A percentile compares a stretch with the other conserved stretches of the same genome.
Evolutionary conservation across 495 filamentous ascomycete genomes (phyloP).

Genomic region (Pseudotulostoma volvatum): DNA sequence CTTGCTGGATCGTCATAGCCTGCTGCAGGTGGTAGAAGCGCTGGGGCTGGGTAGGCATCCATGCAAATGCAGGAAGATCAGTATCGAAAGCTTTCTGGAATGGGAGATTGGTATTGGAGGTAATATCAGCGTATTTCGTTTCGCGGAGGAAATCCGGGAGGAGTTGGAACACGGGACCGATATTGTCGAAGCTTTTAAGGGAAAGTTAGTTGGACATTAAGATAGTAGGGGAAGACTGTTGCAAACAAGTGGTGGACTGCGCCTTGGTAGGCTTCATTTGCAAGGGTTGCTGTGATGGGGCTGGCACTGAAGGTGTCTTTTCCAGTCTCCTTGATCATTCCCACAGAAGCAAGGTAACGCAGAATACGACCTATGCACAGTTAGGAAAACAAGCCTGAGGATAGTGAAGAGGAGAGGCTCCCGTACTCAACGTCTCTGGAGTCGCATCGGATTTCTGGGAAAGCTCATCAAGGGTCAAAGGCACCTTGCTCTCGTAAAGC

Average conservation of each 20-base stretch:
- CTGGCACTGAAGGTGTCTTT: slow-evolving; percentile 19
- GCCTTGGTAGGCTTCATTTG: slow-evolving; percentile 4
- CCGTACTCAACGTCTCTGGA: slow-evolving; percentile 15
- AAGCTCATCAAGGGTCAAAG: slow-evolving; percentile 16
- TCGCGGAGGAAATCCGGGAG: slow-evolving; percentile 24
- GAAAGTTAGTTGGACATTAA: not conserved
- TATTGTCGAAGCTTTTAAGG: slow-evolving; percentile 18
- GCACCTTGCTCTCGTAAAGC: slow-evolving; percentile 10
- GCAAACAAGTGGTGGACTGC: slow-evolving; percentile 12
- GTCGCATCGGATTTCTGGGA: slow-evolving; percentile 15
- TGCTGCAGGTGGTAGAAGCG: slow-evolving; percentile 19
- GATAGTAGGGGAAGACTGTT: slow-evolving; percentile 1
- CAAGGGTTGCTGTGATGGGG: slow-evolving; percentile 15
- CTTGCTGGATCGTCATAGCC: slow-evolving; percentile 19
- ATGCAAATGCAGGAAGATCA: slow-evolving; percentile 21
- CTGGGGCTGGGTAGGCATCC: slow-evolving; percentile 22
- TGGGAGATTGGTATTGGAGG: slow-evolving; percentile 16
- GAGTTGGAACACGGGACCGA: slow-evolving; percentile 12
- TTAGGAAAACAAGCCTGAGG: not conserved
- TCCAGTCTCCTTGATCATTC: slow-evolving; percentile 20
- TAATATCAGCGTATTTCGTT: slow-evolving; percentile 24
- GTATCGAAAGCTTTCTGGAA: slow-evolving; percentile 29
- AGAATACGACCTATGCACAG: slow-evolving; percentile 26
- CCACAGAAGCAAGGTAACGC: slow-evolving; percentile 26
- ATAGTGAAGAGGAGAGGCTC: not conserved